Conservation (phyloP, 2,329 filamentous ascomycete genomes). For the Exophiala calicioides region DNA sequence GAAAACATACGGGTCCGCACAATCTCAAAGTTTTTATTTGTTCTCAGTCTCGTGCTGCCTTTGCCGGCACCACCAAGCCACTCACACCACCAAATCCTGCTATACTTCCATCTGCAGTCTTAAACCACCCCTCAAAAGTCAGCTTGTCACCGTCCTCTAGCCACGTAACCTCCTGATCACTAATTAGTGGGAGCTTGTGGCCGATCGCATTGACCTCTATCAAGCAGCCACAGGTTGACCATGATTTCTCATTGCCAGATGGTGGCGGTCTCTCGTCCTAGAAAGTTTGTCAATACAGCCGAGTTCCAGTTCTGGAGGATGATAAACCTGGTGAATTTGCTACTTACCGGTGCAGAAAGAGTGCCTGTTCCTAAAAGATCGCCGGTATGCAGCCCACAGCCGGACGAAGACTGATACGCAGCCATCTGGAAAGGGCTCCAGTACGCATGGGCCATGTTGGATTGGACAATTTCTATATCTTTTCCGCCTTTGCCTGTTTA, state of each 20-base stretch:
- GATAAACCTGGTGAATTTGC: no score
- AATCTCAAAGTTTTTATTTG: no score
- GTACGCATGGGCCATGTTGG: constrained; percentile 6
- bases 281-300: no score
- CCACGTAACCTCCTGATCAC: constrained; percentile 5
- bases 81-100: constrained; percentile 11
- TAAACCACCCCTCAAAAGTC: constrained; percentile 18
- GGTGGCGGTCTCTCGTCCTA: no score
- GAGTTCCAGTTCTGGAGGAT: constrained; percentile 7
- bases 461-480: constrained; percentile 6
- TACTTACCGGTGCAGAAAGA: constrained; percentile 6
- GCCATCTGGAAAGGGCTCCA: constrained; percentile 9
- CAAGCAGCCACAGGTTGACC: constrained; percentile 11
- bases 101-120: constrained; percentile 5
- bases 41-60: not conserved
- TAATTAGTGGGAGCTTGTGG: constrained; percentile 5
- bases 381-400: constrained; percentile 5
- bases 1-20: no score
- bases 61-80: constrained; percentile 9
- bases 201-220: not conserved
- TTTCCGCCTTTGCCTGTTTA: constrained; percentile 1
- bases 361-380: constrained; percentile 13
- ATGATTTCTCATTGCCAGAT: no score
- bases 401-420: constrained; percentile 13
- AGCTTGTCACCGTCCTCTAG: constrained; percentile 15